These are phyloP conservation scores for Psidium guajava DNA, from an alignment of 345 rosid genomes.

Conservation along the genomic window DNA sequence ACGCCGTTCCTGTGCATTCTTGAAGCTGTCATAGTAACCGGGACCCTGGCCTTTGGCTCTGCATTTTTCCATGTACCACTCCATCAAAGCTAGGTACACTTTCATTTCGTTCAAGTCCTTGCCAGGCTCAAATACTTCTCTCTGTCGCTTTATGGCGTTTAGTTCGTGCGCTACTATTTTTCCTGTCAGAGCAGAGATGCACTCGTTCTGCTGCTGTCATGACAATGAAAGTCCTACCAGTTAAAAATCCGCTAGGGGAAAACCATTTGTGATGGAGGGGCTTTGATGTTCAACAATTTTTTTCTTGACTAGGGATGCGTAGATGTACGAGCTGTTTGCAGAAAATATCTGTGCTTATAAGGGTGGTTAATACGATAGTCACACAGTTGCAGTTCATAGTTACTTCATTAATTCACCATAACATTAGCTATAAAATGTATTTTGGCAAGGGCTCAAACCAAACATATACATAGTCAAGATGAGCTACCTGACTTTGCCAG, in stretches of 20 bases:
- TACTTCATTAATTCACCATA: too few species aligned
- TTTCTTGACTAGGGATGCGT: too few species aligned
- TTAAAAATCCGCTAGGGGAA: too few species aligned
- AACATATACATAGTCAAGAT: not conserved
- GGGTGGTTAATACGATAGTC: not conserved
- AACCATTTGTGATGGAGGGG: too few species aligned
- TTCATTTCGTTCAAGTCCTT: conserved; percentile 25
- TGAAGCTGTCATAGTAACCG: conserved; percentile 53
- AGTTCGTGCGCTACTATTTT: not conserved
- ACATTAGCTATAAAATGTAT: too few species aligned
- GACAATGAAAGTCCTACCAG: not conserved
- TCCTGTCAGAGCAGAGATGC: not conserved
- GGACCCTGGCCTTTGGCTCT: not conserved
- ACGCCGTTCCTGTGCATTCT: too few species aligned
- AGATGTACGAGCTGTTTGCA: too few species aligned
- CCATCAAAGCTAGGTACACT: conserved; percentile 28
- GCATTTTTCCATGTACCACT: conserved; percentile 46
- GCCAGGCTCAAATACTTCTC: conserved; percentile 1
- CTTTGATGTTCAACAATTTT: too few species aligned
- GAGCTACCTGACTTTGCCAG: conserved; percentile 6
- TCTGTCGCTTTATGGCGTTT: conserved; percentile 1
- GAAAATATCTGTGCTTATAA: not conserved
- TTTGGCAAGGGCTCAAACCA: not conserved
- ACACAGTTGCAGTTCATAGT: not conserved
- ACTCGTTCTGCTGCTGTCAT: conserved; percentile 12